Conservation (phyloP, 345 rosid genomes). For the Salix koriyanagi region DNA sequence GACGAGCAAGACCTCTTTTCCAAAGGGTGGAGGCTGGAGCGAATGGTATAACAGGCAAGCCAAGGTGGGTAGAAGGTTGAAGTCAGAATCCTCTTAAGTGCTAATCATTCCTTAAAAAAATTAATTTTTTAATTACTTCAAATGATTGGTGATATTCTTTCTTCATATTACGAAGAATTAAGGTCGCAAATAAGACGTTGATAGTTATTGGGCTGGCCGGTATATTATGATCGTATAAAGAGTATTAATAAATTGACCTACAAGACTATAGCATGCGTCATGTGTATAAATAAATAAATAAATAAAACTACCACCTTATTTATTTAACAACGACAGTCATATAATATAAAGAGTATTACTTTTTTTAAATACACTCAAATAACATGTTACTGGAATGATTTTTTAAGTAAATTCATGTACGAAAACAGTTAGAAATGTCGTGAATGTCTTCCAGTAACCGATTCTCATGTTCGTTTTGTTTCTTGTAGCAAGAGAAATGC, state of each 20-base stretch:
- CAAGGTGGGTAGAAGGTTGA: not conserved
- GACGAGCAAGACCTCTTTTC: not conserved
- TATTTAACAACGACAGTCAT: not conserved
- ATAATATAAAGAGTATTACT: not conserved
- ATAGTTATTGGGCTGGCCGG: not conserved
- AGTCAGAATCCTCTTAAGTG: conserved; percentile 6
- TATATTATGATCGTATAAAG: not conserved
- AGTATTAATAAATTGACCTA: not conserved
- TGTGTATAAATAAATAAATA: not conserved
- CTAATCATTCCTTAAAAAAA: conserved; percentile 5
- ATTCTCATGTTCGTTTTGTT: no score
- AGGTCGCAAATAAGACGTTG: not conserved
- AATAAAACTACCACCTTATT: not conserved
- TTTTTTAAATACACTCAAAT: no score
- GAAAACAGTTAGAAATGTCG: no score
- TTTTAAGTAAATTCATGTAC: no score
- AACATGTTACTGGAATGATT: no score
- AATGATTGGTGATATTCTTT: not conserved
- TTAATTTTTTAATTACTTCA: not conserved
- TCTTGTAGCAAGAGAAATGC: no score
- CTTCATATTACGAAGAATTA: not conserved
- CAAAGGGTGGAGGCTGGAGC: not conserved
- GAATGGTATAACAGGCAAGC: not conserved
- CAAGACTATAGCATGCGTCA: not conserved
- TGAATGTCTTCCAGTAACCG: no score